Evolutionary conservation across 2,329 filamentous ascomycete genomes (phyloP).

Genomic region (Colletotrichum sp.): DNA sequence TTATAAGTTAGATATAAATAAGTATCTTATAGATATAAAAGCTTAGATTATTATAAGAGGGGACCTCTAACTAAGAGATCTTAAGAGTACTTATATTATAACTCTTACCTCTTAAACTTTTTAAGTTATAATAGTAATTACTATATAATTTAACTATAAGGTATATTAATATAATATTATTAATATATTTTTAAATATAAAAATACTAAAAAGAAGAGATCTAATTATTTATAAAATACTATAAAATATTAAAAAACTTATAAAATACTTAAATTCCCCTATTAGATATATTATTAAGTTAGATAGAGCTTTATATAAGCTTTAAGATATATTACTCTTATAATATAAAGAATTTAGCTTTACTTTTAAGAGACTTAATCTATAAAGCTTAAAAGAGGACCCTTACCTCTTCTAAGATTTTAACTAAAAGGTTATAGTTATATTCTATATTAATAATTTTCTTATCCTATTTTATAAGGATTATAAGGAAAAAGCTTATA

Average conservation of each 20-base stretch:
- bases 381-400: too few species aligned
- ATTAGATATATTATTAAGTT: background rate
- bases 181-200: too few species aligned
- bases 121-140: background rate
- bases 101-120: background rate
- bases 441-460: too few species aligned
- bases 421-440: too few species aligned
- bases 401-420: rapidly evolving
- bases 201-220: too few species aligned
- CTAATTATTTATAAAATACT: too few species aligned
- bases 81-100: background rate
- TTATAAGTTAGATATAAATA: background rate
- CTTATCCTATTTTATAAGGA: rapidly evolving
- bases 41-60: background rate
- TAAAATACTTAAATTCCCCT: background rate
- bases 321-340: background rate
- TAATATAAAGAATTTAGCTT: background rate
- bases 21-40: too few species aligned
- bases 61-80: background rate
- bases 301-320: background rate
- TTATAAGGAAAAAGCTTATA: background rate
- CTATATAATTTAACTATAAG: too few species aligned
- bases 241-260: background rate
- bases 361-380: rapidly evolving
- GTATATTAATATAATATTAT: too few species aligned